A percentile compares a stretch with the other conserved stretches of the same genome.
These are phyloP conservation scores for Haberlea rhodopensis DNA, from an alignment of 257 asterid species.

Conservation along the genomic window DNA sequence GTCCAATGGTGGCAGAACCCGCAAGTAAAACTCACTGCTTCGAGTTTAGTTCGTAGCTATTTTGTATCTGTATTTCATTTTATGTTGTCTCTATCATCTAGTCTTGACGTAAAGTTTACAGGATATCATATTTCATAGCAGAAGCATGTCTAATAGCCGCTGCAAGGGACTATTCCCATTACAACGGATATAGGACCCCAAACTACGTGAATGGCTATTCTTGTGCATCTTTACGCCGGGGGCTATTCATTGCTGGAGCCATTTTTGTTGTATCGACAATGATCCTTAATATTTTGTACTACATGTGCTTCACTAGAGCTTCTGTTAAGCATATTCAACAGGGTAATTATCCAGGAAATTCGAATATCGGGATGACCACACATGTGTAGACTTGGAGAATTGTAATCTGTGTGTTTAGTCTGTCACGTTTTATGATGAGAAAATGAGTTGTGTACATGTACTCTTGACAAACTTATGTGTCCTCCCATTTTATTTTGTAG, in stretches of 20 bases:
- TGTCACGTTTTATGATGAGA: no score
- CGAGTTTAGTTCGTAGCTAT: background rate
- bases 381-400: slow-evolving; percentile 30
- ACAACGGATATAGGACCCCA: slow-evolving; percentile 37
- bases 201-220: slow-evolving; percentile 31
- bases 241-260: slow-evolving; percentile 45
- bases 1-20: no score
- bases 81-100: no score
- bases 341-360: slow-evolving; percentile 26
- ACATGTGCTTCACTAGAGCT: slow-evolving; percentile 49
- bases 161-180: slow-evolving; percentile 40
- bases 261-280: slow-evolving; percentile 41
- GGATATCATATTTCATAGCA: slow-evolving; percentile 45
- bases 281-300: slow-evolving; percentile 42
- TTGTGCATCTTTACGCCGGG: slow-evolving; percentile 43
- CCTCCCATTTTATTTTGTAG: no score
- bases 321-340: slow-evolving; percentile 35
- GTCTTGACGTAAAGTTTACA: slow-evolving; percentile 9
- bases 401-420: no score
- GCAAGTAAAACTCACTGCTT: no score
- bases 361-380: slow-evolving; percentile 40
- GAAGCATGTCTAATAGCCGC: slow-evolving; percentile 47
- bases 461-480: no score
- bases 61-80: no score
- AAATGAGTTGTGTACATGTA: no score